Conservation (phyloP, 2,329 filamentous ascomycete species). For the Biscogniauxia marginata region DNA sequence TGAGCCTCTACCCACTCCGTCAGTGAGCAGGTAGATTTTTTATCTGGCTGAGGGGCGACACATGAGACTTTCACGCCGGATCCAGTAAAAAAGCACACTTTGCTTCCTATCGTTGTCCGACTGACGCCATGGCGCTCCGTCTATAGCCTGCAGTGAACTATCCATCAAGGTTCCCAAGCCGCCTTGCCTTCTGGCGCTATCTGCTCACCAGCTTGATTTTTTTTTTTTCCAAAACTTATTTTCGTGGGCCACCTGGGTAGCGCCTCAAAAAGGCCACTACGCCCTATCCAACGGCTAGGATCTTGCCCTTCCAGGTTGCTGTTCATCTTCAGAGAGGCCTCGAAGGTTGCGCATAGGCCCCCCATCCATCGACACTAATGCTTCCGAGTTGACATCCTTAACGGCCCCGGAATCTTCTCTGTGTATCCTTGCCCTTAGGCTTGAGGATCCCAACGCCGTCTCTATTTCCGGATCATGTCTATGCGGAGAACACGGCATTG, state of each 20-base stretch:
- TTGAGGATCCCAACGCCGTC: not conserved
- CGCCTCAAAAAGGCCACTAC: too few relatives aligned
- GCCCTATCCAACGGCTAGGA: too few relatives aligned
- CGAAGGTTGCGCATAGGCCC: too few relatives aligned
- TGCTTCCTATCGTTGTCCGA: too few relatives aligned
- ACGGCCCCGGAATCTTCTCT: not conserved
- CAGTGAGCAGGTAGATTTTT: not conserved
- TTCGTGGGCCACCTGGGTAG: too few relatives aligned
- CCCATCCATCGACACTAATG: not conserved
- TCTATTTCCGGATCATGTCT: slow-evolving; percentile 10
- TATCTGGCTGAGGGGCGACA: not conserved
- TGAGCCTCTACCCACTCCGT: not conserved
- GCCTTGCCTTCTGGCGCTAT: not conserved
- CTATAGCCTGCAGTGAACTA: not conserved
- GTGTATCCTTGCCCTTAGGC: too few relatives aligned
- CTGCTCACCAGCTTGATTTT: not conserved
- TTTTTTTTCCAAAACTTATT: too few relatives aligned
- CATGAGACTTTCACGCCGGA: not conserved
- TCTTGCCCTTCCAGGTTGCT: too few relatives aligned
- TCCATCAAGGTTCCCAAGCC: not conserved
- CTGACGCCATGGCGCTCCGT: not conserved
- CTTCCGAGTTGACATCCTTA: not conserved
- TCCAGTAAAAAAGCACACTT: not conserved
- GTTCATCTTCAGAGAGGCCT: too few relatives aligned
- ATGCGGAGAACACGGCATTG: slow-evolving; percentile 4